Conservation (phyloP, 2,329 filamentous ascomycete species). For the Colletotrichum sp. region DNA sequence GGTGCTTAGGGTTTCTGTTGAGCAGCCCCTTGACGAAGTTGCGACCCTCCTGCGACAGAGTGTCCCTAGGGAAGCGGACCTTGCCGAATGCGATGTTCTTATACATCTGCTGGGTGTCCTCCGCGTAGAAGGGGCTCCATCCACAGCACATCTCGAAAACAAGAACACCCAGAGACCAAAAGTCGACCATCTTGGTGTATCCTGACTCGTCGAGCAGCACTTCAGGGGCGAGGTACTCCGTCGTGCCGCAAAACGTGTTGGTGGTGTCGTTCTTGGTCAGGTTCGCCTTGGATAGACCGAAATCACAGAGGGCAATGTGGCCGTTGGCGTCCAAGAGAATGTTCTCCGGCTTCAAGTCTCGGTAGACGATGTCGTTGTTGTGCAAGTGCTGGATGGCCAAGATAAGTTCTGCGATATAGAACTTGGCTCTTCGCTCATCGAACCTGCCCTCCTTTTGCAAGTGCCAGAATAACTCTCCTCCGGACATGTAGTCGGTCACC, state of each 20-base stretch:
- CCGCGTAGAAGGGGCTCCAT: constrained; percentile 98
- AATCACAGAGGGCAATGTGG: constrained; percentile 97
- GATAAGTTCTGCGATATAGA: constrained; percentile 98
- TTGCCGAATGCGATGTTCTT: constrained; percentile 99
- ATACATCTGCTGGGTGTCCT: constrained; percentile 99
- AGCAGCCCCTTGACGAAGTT: constrained; percentile 98
- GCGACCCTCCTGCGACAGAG: constrained; percentile 89
- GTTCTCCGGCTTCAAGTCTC: constrained; percentile 97
- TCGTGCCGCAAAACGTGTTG: constrained; percentile 98
- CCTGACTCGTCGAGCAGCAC: constrained; percentile 94
- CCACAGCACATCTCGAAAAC: constrained; percentile 99
- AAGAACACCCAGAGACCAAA: constrained; percentile 96
- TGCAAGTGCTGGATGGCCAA: constrained; percentile 94
- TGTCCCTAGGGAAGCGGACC: constrained; percentile 93
- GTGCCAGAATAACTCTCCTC: constrained; percentile 98
- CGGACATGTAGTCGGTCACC: constrained; percentile 99
- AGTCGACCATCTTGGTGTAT: constrained; percentile 99
- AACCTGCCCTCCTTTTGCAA: constrained; percentile 96
- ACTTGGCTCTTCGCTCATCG: constrained; percentile 92
- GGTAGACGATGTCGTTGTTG: constrained; percentile 96
- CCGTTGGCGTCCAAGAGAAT: constrained; percentile 96
- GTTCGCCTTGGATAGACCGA: constrained; percentile 96
- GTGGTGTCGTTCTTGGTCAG: constrained; percentile 96
- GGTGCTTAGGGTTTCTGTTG: constrained; percentile 95
- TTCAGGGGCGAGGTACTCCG: constrained; percentile 95